These are phyloP conservation scores for Canna indica DNA, from an alignment of 176 grass and related monocot genomes.

Conservation along the genomic window DNA sequence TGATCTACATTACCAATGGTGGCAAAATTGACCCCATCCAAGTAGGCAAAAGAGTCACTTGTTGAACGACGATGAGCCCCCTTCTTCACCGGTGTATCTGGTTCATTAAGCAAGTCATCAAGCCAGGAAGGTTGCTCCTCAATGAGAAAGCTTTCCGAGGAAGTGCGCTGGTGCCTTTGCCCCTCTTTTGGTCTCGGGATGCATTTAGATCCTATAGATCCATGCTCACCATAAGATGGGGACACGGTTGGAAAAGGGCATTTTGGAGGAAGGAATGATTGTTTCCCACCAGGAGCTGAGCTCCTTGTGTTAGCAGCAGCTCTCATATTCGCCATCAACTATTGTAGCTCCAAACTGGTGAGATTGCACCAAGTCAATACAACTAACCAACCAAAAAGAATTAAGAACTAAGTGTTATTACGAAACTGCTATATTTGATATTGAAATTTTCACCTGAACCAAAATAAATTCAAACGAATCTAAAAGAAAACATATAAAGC, in stretches of 20 bases:
- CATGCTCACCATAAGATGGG: slow-evolving; percentile 49
- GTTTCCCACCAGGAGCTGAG: slow-evolving; percentile 24
- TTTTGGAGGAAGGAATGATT: slow-evolving; percentile 71
- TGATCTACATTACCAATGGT: slow-evolving; percentile 1
- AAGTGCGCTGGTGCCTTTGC: slow-evolving; percentile 68
- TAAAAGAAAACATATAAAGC: too few relatives aligned
- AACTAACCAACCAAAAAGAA: too few relatives aligned
- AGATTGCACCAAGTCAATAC: neutral
- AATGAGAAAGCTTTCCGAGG: slow-evolving; percentile 83
- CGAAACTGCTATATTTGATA: too few relatives aligned
- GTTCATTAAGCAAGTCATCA: slow-evolving; percentile 85
- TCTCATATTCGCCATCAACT: slow-evolving; percentile 39
- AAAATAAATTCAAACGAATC: too few relatives aligned
- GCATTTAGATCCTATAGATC: slow-evolving; percentile 44
- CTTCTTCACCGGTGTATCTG: slow-evolving; percentile 45
- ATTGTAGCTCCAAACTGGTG: slow-evolving; percentile 17
- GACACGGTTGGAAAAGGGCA: slow-evolving; percentile 56
- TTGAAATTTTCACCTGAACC: too few relatives aligned
- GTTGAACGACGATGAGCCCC: slow-evolving; percentile 75
- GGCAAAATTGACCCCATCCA: slow-evolving; percentile 26
- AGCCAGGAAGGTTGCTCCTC: slow-evolving; percentile 97
- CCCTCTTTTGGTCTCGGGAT: slow-evolving; percentile 24
- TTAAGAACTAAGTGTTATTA: too few relatives aligned
- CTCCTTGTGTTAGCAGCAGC: slow-evolving; percentile 11
- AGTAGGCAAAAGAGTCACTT: slow-evolving; percentile 75